Evolutionary conservation across 1,139 yeast species (phyloP).

Genomic region (Candida mesenterica): DNA sequence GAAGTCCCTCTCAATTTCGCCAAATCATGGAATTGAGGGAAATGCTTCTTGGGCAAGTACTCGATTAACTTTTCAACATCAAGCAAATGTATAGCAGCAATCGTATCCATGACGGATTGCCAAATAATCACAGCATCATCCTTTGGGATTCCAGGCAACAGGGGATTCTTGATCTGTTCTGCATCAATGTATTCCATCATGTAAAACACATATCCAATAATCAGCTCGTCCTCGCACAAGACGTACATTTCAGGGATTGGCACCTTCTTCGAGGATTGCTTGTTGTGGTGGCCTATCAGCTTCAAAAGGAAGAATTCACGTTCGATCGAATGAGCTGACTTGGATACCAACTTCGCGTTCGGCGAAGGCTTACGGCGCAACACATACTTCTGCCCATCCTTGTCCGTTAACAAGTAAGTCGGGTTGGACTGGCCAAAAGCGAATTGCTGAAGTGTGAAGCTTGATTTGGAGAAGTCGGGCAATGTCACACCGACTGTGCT

Average conservation of each 20-base stretch:
- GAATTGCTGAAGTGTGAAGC: conserved; percentile 45
- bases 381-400: conserved; percentile 43
- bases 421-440: conserved; percentile 70
- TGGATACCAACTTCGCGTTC: conserved; percentile 50
- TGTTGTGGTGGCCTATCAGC: conserved; percentile 41
- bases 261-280: conserved; percentile 28
- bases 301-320: conserved; percentile 57
- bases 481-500: conserved; percentile 14
- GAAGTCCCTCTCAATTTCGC: conserved; percentile 23
- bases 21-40: conserved; percentile 43
- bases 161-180: conserved; percentile 57
- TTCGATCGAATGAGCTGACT: conserved; percentile 66
- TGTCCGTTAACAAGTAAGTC: conserved; percentile 52
- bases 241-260: conserved; percentile 50
- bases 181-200: conserved; percentile 63
- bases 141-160: conserved; percentile 38
- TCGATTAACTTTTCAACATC: conserved; percentile 46
- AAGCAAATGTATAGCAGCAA: conserved; percentile 52
- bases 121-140: conserved; percentile 34
- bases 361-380: conserved; percentile 63
- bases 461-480: conserved; percentile 11
- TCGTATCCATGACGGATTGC: conserved; percentile 51
- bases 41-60: conserved; percentile 45
- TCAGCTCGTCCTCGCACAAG: conserved; percentile 52
- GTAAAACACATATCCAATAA: conserved; percentile 54